Base-by-base conservation (phyloP, 2,329 filamentous ascomycete species). In the Simplicillium sp. region DNA sequence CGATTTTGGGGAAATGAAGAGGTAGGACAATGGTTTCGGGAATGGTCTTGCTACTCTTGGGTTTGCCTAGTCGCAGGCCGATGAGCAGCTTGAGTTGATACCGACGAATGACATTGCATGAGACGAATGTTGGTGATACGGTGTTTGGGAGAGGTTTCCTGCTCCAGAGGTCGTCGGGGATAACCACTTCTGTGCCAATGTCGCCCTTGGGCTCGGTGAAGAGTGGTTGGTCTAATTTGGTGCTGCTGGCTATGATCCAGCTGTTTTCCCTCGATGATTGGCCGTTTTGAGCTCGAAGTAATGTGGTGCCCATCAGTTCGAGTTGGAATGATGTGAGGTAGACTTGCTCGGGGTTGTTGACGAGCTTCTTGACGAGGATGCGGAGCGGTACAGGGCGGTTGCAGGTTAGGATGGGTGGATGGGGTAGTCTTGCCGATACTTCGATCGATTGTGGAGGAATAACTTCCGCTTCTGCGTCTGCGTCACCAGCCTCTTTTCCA, bases 331-430 rank as follows among this genome's bases (percentile, higher is more conserved):
- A 84, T 29, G 83, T 78, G 11, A 98, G 65, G 51, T 82, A 87
- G 1, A 95, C 70, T 18, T 77, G 74, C 42, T 87, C 86, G 1
- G 70, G 67, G 37, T 77, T 79, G 14, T 82, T 70, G 41, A 75
- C 82, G 16, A 88, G 65, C 57, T 87, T 94, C 53, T 82, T 87
- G 32, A 88, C 72, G 12, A 96, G 67, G 8, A 98, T 65, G 1
- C 87, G 77, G 3, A 97, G 68, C 1, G 90, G 90, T 7, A 97
- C 53, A 5, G 87, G 80, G 49, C 89, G 76, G 57, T 94, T 94
- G 65, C 89, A 94, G 1, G 89, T 96, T 38, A 97, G 66, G 35
- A 96, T 84, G 3, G 87, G 74, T 4, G 92, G 92, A 54, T 88
- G 85, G 1, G 92, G 92, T 28, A 98, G 66, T 29, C 90, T 77